A percentile compares a stretch with the other conserved stretches of the same genome.
phyloP scores from a whole-genome alignment of 345 rosid genomes.

The Salix koriyanagi region DNA sequence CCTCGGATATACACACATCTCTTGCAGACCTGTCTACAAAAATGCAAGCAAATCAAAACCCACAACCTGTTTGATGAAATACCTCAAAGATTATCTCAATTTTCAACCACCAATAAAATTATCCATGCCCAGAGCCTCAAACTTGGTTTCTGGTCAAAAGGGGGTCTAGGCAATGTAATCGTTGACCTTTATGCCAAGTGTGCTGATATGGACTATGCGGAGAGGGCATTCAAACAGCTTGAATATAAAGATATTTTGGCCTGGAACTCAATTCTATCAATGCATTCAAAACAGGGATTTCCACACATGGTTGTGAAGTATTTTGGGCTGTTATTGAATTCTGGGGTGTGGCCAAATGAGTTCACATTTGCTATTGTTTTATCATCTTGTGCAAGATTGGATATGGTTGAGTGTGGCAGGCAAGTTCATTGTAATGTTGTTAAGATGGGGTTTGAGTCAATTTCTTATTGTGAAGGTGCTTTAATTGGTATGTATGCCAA shows the following conservation, averaged over 20 bases:
- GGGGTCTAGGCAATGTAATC: conserved; percentile 52
- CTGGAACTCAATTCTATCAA: conserved; percentile 76
- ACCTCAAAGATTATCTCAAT: conserved; percentile 41
- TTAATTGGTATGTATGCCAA: conserved; percentile 83
- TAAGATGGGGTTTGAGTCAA: conserved; percentile 54
- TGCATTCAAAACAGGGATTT: conserved; percentile 54
- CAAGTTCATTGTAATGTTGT: conserved; percentile 54
- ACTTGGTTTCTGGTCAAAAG: conserved; percentile 48
- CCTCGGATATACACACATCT: conserved; percentile 23
- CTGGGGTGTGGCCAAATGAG: conserved; percentile 56
- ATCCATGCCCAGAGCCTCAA: conserved; percentile 47
- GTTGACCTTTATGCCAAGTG: conserved; percentile 84
- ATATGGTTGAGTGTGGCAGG: conserved; percentile 47
- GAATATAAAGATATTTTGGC: conserved; percentile 52
- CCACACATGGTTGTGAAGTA: conserved; percentile 35
- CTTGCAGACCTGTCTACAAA: conserved; percentile 33
- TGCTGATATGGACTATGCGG: conserved; percentile 47
- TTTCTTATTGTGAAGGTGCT: conserved; percentile 65
- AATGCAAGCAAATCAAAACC: conserved; percentile 45
- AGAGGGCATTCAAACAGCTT: conserved; percentile 50
- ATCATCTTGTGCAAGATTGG: conserved; percentile 61
- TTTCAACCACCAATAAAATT: conserved; percentile 38
- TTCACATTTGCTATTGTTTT: conserved; percentile 67
- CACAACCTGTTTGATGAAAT: conserved; percentile 68
- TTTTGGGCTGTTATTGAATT: conserved; percentile 36